These are phyloP conservation scores for Phytopythium vexans DNA, from an alignment of 352 stramenopile genomes.

Conservation along the genomic window DNA sequence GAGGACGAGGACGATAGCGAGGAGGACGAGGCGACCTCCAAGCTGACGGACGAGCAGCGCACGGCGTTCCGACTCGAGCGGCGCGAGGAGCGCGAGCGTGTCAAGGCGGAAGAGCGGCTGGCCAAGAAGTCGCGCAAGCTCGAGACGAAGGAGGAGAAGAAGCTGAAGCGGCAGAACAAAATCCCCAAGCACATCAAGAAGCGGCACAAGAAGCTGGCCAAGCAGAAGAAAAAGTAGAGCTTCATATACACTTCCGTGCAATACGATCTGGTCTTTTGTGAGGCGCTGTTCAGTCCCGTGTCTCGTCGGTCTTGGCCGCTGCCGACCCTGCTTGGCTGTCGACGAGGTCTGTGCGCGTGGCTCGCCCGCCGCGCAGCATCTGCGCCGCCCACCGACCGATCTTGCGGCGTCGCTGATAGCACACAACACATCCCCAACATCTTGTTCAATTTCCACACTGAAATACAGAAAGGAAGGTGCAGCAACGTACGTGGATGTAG, in stretches of 20 bases:
- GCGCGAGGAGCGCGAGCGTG: constrained; percentile 57
- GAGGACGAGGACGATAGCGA: constrained; percentile 35
- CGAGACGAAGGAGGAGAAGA: constrained; percentile 92
- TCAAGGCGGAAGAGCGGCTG: constrained; percentile 49
- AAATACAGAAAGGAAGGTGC: background rate
- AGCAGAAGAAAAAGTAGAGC: constrained; percentile 71
- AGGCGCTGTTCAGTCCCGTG: background rate
- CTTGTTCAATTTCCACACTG: background rate
- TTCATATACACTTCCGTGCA: background rate
- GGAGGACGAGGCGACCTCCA: constrained; percentile 13
- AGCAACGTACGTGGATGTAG: constrained; percentile 75
- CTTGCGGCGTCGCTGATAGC: constrained; percentile 56
- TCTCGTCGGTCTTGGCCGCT: constrained; percentile 1
- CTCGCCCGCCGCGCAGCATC: constrained; percentile 77
- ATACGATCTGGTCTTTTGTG: background rate
- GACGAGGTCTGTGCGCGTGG: constrained; percentile 70
- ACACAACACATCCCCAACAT: constrained; percentile 7
- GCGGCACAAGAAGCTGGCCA: constrained; percentile 93
- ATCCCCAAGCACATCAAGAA: constrained; percentile 99
- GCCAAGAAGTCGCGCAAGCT: constrained; percentile 96
- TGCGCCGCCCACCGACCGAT: constrained; percentile 84
- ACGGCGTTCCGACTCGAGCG: constrained; percentile 84
- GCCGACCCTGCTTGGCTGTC: constrained; percentile 12
- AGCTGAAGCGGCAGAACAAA: constrained; percentile 94
- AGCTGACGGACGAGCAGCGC: constrained; percentile 80